A percentile compares a stretch with the other conserved stretches of the same genome.
Conservation (phyloP, 1,284 basidiomycete species). For the Xerocomus cyaneibrunnescens region DNA sequence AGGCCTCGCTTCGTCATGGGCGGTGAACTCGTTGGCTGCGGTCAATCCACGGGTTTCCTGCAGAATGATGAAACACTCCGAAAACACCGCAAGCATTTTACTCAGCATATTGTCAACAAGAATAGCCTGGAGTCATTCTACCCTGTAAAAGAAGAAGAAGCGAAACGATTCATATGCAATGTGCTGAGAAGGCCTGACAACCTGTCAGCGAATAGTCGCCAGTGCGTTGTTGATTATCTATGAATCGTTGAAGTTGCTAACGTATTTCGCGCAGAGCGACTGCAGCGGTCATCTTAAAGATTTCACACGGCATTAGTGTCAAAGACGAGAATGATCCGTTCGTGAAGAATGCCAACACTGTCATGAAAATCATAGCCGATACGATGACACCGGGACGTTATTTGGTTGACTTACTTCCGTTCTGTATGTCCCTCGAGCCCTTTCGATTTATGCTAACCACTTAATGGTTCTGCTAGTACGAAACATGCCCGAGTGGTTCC, state of each 20-base stretch:
- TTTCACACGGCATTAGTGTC: conserved; percentile 21
- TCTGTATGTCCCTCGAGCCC: conserved; percentile 19
- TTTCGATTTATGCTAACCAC: too few relatives aligned
- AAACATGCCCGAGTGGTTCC: conserved; percentile 47
- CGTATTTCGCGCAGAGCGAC: conserved; percentile 1
- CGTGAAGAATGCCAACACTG: conserved; percentile 22
- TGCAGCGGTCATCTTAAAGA: conserved; percentile 10
- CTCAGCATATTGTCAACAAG: not conserved
- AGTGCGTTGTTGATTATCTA: conserved; percentile 11
- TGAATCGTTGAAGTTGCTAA: not conserved
- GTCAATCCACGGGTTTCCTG: not conserved
- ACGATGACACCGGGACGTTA: conserved; percentile 22
- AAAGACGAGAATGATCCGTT: conserved; percentile 6
- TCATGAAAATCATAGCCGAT: conserved; percentile 13
- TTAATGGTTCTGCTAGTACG: conserved; percentile 29
- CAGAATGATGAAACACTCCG: not conserved
- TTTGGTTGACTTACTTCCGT: conserved; percentile 29
- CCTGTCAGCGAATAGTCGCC: conserved; percentile 4
- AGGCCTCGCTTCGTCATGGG: not conserved
- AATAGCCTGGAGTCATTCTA: conserved; percentile 10
- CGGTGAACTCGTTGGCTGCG: not conserved
- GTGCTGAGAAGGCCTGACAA: conserved; percentile 8
- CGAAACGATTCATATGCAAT: not conserved
- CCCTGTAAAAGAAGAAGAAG: conserved; percentile 16
- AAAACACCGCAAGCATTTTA: not conserved